These are phyloP conservation scores for Aspergillus niger DNA, from an alignment of 2,329 filamentous ascomycete genomes.

Conservation along the genomic window DNA sequence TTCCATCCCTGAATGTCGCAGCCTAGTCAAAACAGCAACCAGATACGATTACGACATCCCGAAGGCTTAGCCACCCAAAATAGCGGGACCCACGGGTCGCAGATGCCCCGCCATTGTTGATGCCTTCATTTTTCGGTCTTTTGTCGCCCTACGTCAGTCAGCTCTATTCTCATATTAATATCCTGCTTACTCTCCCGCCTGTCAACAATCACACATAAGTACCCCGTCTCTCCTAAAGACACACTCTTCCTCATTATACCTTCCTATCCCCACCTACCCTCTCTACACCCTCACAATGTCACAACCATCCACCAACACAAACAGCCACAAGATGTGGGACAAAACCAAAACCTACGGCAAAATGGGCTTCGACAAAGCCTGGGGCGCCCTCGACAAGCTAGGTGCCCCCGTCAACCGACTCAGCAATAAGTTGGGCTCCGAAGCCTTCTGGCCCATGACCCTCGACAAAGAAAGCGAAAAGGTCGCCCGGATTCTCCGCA, in stretches of 20 bases:
- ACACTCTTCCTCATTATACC: background rate
- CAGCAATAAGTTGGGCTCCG: constrained; percentile 76
- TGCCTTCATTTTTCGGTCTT: background rate
- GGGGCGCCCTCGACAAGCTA: constrained; percentile 65
- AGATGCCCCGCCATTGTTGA: background rate
- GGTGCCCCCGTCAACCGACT: constrained; percentile 76
- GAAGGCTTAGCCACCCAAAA: background rate
- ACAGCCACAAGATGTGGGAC: constrained; percentile 1
- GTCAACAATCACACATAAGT: background rate
- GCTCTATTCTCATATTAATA: no score
- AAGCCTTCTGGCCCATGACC: constrained; percentile 81
- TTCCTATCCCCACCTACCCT: background rate
- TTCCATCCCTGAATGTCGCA: no score
- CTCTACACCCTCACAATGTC: background rate
- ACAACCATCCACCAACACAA: background rate
- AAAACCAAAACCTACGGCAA: constrained; percentile 53
- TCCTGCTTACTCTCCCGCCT: no score
- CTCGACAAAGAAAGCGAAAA: constrained; percentile 90
- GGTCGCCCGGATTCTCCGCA: constrained; percentile 81
- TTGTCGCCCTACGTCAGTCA: background rate
- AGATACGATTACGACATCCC: background rate
- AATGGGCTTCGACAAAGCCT: constrained; percentile 73
- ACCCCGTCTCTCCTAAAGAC: background rate
- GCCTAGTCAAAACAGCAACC: no score
- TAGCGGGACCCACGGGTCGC: background rate